Base-by-base conservation (phyloP, 83 land plant genomes). In the Picea engelmannii region DNA sequence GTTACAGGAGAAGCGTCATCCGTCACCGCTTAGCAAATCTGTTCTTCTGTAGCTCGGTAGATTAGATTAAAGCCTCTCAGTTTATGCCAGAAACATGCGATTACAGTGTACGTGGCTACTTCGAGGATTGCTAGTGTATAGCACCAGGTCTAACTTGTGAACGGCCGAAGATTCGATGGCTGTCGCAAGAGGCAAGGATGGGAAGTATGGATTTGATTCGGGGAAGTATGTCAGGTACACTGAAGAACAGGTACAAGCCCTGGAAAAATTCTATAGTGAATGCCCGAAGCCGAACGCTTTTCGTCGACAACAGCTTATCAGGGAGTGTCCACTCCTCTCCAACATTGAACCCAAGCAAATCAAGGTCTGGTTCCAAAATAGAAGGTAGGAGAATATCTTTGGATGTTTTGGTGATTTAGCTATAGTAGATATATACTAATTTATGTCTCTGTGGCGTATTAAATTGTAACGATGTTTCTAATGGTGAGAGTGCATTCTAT, bases 331-430 rank as follows among this genome's bases (percentile, higher is more conserved):
- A 4, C 80, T 90, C 79, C 91, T 90, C 61, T 81, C 88, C 25
- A 83, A 90, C 69, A 90, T 90, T 71, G 91, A 90, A 67, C 91
- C 92, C 42, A 82, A 89, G 80, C 92, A 90, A 79, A 90, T 90
- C 91, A 90, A 90, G 82, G 92, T 90, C 76, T 90, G 92, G 92
- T 90, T 90, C 79, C 92, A 90, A 67, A 90, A 88, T 80, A 66
- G 92, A 35, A 92, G 92, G 91, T 90, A 82, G 55, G 59, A 21
- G 55, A 10, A 55, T 55, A 73, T 73, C 58, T 73, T 47, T 42
- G 52, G 40, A 38, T 42, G n/a, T 42, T 71, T 71, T 71, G 20
- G 6, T 38, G 31, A 6, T 12, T 27, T 27, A 6, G 31, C 12
- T 67, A 27, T 15, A 17, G 38, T 18, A 31, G 31, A 11, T 27